These are phyloP conservation scores for Lactarius akahatsu DNA, from an alignment of 768 basidiomycete genomes.

Conservation along the genomic window DNA sequence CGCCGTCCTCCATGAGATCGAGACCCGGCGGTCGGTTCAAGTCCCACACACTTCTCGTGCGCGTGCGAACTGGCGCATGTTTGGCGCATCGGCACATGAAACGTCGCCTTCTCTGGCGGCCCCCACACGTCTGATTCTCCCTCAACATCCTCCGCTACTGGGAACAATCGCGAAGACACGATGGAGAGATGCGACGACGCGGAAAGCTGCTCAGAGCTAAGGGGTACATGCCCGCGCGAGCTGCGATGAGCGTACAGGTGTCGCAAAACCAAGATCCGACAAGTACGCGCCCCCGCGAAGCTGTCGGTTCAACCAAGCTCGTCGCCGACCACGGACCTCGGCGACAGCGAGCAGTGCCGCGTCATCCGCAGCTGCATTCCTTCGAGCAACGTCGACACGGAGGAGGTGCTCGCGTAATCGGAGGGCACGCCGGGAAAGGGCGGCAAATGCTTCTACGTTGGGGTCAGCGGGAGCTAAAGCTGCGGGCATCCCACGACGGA, in stretches of 20 bases:
- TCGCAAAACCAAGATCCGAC: constrained; percentile 47
- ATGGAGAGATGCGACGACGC: neutral
- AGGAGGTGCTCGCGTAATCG: constrained; percentile 39
- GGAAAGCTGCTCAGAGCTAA: constrained; percentile 23
- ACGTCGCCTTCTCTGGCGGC: constrained; percentile 19
- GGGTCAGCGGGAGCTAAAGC: constrained; percentile 19
- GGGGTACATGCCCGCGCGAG: constrained; percentile 38
- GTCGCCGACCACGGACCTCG: constrained; percentile 57
- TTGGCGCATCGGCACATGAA: constrained; percentile 17
- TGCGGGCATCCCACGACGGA: constrained; percentile 32
- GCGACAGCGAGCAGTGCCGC: constrained; percentile 39
- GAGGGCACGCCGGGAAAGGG: constrained; percentile 33
- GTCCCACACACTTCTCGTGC: constrained; percentile 33
- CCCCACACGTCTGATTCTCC: constrained; percentile 29
- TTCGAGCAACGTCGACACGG: constrained; percentile 42
- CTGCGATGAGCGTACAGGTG: constrained; percentile 51
- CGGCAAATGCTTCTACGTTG: constrained; percentile 35
- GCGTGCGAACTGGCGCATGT: constrained; percentile 28
- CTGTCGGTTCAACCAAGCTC: constrained; percentile 64
- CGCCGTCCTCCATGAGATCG: constrained; percentile 7
- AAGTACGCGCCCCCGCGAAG: constrained; percentile 40
- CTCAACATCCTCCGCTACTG: constrained; percentile 37
- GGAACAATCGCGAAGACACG: constrained; percentile 31
- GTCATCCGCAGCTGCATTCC: constrained; percentile 42
- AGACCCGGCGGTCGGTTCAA: constrained; percentile 19